Conservation (phyloP, 768 basidiomycete genomes). For the Macrolepiota albuminosa region DNA sequence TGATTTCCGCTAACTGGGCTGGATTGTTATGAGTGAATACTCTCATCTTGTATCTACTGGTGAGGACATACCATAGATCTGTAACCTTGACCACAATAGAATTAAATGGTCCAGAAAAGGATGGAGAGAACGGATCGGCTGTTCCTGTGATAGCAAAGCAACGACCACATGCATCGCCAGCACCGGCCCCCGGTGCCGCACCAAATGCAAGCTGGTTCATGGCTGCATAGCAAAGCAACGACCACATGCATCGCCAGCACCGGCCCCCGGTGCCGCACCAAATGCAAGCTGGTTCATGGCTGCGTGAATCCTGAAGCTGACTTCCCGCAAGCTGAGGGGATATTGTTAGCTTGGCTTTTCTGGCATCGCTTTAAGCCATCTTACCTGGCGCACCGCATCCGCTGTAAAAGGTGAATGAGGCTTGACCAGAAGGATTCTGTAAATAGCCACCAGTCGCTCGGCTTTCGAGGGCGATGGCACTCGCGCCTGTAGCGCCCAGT, state of each 20-base stretch:
- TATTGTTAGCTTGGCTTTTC: not conserved
- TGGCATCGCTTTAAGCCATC: not conserved
- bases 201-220: conserved; percentile 57
- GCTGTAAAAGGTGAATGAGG: conserved; percentile 55
- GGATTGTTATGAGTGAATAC: not conserved
- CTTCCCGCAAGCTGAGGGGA: conserved; percentile 45
- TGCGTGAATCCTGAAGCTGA: conserved; percentile 46
- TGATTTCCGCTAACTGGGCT: conserved; percentile 44
- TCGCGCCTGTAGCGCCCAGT: conserved; percentile 13
- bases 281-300: conserved; percentile 56
- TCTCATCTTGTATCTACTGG: not conserved
- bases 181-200: conserved; percentile 39
- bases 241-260: conserved; percentile 57
- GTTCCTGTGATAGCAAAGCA: conserved; percentile 52
- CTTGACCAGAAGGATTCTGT: conserved; percentile 44
- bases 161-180: conserved; percentile 59
- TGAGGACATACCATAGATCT: conserved; percentile 31
- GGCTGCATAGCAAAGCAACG: conserved; percentile 54
- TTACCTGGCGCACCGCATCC: conserved; percentile 47
- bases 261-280: conserved; percentile 42
- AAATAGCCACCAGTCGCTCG: conserved; percentile 47
- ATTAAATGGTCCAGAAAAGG: conserved; percentile 45
- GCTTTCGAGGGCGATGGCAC: conserved; percentile 22
- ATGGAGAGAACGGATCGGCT: conserved; percentile 47
- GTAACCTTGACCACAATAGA: conserved; percentile 51